phyloP scores from a whole-genome alignment of 768 basidiomycete genomes.

The Termitomyces sp. region DNA sequence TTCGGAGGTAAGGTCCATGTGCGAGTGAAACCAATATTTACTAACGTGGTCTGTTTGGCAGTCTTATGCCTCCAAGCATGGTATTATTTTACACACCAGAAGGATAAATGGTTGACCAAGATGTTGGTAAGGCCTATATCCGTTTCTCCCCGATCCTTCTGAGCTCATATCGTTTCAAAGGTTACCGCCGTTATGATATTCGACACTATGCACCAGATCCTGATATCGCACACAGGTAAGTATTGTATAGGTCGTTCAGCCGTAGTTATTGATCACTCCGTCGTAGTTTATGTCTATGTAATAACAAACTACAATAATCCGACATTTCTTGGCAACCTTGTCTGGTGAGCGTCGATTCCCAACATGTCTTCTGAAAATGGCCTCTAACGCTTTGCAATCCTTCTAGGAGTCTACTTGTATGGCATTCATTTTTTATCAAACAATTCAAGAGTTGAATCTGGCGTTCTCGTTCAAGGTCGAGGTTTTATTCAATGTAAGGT shows the following conservation, averaged over 20 bases:
- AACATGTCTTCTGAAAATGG: not conserved
- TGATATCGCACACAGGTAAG: slow-evolving; percentile 50
- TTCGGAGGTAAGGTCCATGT: slow-evolving; percentile 50
- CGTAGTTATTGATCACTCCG: not conserved
- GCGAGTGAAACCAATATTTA: too few relatives aligned
- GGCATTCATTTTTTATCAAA: not conserved
- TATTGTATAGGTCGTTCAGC: not conserved
- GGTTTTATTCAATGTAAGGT: slow-evolving; percentile 44
- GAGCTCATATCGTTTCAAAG: too few relatives aligned
- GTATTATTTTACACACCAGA: slow-evolving; percentile 50
- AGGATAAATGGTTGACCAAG: slow-evolving; percentile 46
- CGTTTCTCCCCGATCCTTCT: not conserved
- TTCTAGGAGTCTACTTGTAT: slow-evolving; percentile 33
- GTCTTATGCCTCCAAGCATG: slow-evolving; percentile 52
- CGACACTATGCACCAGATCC: slow-evolving; percentile 48
- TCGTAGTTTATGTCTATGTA: slow-evolving; percentile 45
- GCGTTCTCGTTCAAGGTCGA: slow-evolving; percentile 31
- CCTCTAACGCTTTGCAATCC: too few relatives aligned
- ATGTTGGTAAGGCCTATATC: slow-evolving; percentile 31
- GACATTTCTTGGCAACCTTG: slow-evolving; percentile 23
- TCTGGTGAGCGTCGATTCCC: slow-evolving; percentile 29
- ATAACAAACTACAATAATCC: slow-evolving; percentile 35
- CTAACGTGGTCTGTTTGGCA: too few relatives aligned
- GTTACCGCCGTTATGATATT: slow-evolving; percentile 46
- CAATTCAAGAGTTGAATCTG: not conserved